A percentile compares a stretch with the other conserved stretches of the same genome.
phyloP scores from a whole-genome alignment of 257 asterid species.

The Ballota nigra region DNA sequence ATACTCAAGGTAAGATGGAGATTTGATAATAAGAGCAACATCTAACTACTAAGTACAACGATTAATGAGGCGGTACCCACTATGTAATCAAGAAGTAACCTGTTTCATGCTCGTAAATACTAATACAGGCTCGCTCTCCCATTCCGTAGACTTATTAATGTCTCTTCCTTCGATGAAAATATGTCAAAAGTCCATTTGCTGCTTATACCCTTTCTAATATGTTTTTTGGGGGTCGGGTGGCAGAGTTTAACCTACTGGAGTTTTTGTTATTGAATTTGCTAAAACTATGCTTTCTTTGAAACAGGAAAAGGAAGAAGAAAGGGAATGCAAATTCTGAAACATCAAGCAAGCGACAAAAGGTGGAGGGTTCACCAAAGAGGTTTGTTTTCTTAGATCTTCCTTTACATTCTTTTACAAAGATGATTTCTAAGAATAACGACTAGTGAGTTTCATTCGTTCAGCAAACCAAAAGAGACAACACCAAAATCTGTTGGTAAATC shows the following conservation, averaged over 20 bases:
- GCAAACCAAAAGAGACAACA: constrained; percentile 48
- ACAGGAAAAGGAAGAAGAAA: constrained; percentile 67
- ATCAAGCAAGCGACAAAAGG: constrained; percentile 49
- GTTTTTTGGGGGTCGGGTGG: not conserved
- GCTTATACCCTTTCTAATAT: not conserved
- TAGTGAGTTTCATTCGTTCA: constrained; percentile 33
- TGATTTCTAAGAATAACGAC: constrained; percentile 12
- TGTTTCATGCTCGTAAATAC: constrained; percentile 13
- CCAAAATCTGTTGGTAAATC: constrained; percentile 47
- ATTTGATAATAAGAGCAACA: constrained; percentile 22
- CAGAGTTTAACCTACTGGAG: not conserved
- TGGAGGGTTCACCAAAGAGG: constrained; percentile 61
- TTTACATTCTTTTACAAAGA: not conserved
- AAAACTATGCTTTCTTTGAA: constrained; percentile 22
- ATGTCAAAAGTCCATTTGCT: not conserved
- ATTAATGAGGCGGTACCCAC: not conserved
- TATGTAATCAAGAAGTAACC: not conserved
- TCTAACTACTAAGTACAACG: too few species aligned
- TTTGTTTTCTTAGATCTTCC: constrained; percentile 22
- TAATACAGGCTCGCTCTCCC: not conserved
- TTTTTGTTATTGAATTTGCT: constrained; percentile 19
- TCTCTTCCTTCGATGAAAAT: constrained; percentile 10
- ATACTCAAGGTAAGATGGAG: constrained; percentile 23
- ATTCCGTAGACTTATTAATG: not conserved
- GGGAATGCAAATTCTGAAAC: constrained; percentile 41